These are phyloP conservation scores for Sporisorium reilianum DNA, from an alignment of 1,284 basidiomycete genomes.

Conservation along the genomic window DNA sequence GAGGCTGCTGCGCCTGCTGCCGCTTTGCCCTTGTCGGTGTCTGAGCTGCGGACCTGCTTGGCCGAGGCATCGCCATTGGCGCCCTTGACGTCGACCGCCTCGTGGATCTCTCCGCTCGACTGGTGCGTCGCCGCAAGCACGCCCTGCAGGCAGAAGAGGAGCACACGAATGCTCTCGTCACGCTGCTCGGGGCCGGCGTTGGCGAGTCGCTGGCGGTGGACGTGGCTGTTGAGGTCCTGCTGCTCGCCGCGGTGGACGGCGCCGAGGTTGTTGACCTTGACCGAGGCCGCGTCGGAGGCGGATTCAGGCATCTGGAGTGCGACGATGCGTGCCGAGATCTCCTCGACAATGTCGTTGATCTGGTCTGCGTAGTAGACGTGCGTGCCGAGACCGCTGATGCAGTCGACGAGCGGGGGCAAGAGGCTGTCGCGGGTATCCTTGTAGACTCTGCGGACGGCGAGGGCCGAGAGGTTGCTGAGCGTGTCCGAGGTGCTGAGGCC, in stretches of 20 bases:
- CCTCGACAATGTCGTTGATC: constrained; percentile 89
- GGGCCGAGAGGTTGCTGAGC: constrained; percentile 74
- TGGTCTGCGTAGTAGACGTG: constrained; percentile 97
- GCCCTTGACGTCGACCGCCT: constrained; percentile 42
- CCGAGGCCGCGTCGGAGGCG: constrained; percentile 67
- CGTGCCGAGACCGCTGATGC: constrained; percentile 84
- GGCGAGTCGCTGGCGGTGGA: constrained; percentile 59
- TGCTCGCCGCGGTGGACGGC: constrained; percentile 44
- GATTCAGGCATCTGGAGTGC: constrained; percentile 77
- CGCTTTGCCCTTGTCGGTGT: constrained; percentile 49
- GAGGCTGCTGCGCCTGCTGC: constrained; percentile 15
- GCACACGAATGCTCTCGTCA: constrained; percentile 79
- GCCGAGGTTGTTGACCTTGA: constrained; percentile 69
- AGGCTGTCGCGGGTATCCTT: constrained; percentile 73
- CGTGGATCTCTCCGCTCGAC: constrained; percentile 69
- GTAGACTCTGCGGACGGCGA: constrained; percentile 80
- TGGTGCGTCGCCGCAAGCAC: constrained; percentile 78
- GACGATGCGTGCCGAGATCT: constrained; percentile 82
- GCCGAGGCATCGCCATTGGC: background rate
- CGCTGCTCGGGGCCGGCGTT: constrained; percentile 69
- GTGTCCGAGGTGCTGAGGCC: constrained; percentile 92
- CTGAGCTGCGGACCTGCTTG: constrained; percentile 2
- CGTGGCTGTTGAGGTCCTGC: constrained; percentile 42
- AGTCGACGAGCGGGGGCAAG: constrained; percentile 79
- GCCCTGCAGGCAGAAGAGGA: constrained; percentile 79